These are phyloP conservation scores for Craspedostauros australis DNA, from an alignment of 108 stramenopile species.

Conservation along the genomic window DNA sequence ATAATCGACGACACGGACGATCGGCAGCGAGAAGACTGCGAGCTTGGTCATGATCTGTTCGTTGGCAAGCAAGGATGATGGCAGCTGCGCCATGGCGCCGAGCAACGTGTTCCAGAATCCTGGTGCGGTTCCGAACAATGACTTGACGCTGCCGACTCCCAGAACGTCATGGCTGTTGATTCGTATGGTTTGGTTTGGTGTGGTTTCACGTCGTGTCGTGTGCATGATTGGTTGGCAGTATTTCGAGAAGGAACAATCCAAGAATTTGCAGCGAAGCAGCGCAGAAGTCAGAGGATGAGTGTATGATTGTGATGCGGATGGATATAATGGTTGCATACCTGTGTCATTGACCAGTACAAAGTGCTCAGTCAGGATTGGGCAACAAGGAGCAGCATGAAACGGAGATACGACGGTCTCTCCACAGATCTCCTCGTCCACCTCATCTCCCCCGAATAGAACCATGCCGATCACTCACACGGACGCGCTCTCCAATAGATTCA, in stretches of 20 bases:
- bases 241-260: no score
- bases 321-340: no score
- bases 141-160: conserved; percentile 28
- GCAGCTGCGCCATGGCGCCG: conserved; percentile 60
- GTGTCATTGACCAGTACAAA: no score
- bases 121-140: conserved; percentile 79
- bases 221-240: no score
- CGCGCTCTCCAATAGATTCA: conserved; percentile 73
- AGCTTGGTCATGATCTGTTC: conserved; percentile 62
- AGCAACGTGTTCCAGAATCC: conserved; percentile 76
- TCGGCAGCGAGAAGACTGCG: conserved; percentile 70
- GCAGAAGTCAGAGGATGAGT: no score
- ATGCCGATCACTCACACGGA: no score
- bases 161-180: conserved; percentile 22
- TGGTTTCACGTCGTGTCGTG: no score
- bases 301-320: no score
- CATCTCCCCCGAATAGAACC: no score
- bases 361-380: conserved; percentile 21
- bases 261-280: no score
- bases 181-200: background rate
- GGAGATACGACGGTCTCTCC: conserved; percentile 4
- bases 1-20: conserved; percentile 76
- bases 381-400: no score
- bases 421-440: background rate
- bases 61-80: conserved; percentile 52